Evolutionary conservation across 768 basidiomycete genomes (phyloP).

Genomic region (Tulasnella sp.): DNA sequence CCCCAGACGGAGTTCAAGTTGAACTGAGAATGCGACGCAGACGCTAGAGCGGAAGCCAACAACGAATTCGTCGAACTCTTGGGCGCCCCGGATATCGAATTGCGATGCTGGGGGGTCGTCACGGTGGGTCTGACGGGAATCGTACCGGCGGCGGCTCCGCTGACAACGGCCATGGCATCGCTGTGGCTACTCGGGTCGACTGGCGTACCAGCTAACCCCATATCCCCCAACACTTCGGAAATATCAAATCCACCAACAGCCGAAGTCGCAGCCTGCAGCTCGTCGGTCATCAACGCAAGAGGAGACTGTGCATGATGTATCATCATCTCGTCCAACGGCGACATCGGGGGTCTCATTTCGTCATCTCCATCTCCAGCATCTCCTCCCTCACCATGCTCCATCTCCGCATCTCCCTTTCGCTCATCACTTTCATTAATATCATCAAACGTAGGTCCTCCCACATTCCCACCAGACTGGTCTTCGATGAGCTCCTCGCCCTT

Average conservation of each 20-base stretch:
- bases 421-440: neutral
- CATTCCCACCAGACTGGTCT: slow-evolving; percentile 36
- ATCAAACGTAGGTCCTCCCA: neutral
- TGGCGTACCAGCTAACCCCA: neutral
- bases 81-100: neutral
- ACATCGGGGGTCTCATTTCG: neutral
- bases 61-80: slow-evolving; percentile 4
- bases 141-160: neutral
- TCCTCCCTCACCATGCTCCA: slow-evolving; percentile 18
- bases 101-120: neutral
- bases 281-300: neutral
- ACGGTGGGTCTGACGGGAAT: neutral
- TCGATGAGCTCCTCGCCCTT: slow-evolving; percentile 91
- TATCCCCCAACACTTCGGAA: slow-evolving; percentile 10
- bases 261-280: neutral
- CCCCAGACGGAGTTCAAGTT: slow-evolving; percentile 68
- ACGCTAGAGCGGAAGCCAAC: slow-evolving; percentile 30
- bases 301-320: slow-evolving; percentile 2
- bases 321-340: neutral
- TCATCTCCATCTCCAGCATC: slow-evolving; percentile 21
- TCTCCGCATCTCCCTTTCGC: neutral
- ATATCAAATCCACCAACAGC: slow-evolving; percentile 5
- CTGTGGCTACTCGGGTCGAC: neutral
- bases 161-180: neutral
- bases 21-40: slow-evolving; percentile 39